Base-by-base conservation (phyloP, 169 alveolate genomes). In the Eimeria praecox region DNA sequence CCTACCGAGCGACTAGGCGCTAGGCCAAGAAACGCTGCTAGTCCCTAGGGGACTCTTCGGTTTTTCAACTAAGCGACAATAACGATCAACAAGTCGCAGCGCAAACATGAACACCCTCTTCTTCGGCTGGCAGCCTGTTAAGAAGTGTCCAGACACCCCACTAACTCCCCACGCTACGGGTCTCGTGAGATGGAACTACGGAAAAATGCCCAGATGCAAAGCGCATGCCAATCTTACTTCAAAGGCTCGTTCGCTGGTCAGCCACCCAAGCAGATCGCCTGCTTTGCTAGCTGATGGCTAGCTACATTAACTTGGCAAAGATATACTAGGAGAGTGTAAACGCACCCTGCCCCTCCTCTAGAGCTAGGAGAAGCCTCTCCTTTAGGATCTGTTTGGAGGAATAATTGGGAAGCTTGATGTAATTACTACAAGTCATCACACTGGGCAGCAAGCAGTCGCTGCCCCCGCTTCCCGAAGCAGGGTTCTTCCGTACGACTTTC, bases 341-440 rank as follows among this genome's bases (percentile, higher is more conserved):
- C 66, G 98, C 97, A 85, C 97, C 97, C 92, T 97, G 98, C 83
- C 99, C 99, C 94, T 98, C 99, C 44, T 92, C 95, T 92, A 98
- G 98, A 49, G 99, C 99, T 90, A 97, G 96, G 71, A 96, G 94
- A 40, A 99, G 97, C 96, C 98, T 98, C 71, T 95, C 97, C 62
- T 96, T 95, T 71, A 99, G 87, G 73, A 97, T 97, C 66, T 98
- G 99, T 90, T 94, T 97, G 69, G 98, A 88, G 54, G 98, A 96
- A 97, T 98, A 99, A 92, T 97, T 98, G 12, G 99, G 99, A 54
- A 99, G 96, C 97, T 99, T 99, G 56, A 99, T 94, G 96, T 98
- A 98, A 96, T 99, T 98, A 83, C 99, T 98, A 95, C 99, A 99
- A 27, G 99, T 98, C 99, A 98, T 98, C 80, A 98, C 99, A 90